These are phyloP conservation scores for Quercus agrifolia DNA, from an alignment of 306 rosid genomes.

Conservation along the genomic window DNA sequence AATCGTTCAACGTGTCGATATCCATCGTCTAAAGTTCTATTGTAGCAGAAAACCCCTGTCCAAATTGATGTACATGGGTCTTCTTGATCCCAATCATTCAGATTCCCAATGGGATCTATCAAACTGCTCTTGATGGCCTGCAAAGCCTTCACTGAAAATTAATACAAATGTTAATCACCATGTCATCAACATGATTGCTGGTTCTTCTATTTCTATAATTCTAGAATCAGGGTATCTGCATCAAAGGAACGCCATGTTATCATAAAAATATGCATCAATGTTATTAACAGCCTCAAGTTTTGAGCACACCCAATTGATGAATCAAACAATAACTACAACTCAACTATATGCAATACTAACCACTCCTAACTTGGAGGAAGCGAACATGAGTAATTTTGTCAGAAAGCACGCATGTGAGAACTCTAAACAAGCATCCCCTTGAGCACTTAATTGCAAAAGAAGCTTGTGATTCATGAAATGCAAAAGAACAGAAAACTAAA, in stretches of 20 bases:
- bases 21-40: slow-evolving; percentile 44
- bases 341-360: background rate
- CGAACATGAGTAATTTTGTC: background rate
- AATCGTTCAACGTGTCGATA: slow-evolving; percentile 73
- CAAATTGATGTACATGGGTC: slow-evolving; percentile 77
- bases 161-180: slow-evolving; percentile 20
- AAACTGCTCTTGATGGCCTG: slow-evolving; percentile 44
- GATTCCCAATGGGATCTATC: slow-evolving; percentile 66
- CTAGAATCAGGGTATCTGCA: background rate
- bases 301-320: background rate
- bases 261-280: background rate
- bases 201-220: background rate
- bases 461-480: background rate
- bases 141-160: slow-evolving; percentile 74
- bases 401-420: background rate
- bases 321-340: background rate
- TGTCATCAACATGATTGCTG: slow-evolving; percentile 3
- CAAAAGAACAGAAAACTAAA: slow-evolving; percentile 3
- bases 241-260: background rate
- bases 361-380: background rate
- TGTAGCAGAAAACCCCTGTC: slow-evolving; percentile 79
- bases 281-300: background rate
- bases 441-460: slow-evolving; percentile 9
- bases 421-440: background rate
- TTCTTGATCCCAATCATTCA: slow-evolving; percentile 71